Evolutionary conservation across 2,329 filamentous ascomycete species (phyloP), one percentile per base, ranked within the genome.

Genomic region (Fusarium marasasianum): DNA sequence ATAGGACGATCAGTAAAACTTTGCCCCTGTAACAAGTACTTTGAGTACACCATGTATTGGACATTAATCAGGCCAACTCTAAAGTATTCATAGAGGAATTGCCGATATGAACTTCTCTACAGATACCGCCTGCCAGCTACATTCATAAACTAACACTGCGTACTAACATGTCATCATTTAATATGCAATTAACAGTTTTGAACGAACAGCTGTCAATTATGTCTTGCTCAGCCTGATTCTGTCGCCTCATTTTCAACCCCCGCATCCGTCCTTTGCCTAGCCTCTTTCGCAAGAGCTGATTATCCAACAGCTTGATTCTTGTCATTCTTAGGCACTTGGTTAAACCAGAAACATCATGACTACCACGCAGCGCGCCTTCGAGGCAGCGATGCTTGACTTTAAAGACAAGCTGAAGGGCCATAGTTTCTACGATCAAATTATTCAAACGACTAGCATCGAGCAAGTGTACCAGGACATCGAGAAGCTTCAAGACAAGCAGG

Each of bases 291-390:
- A 35, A 7, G 0, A 14, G 0, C n/a, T 13, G 1, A 4, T 24
- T 5, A 35, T 20, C 8, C 0, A 0, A 15, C 8, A 26, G 1
- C 9, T 4, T 15, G 3, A 35, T 8, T 1, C 9, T 50, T 10
- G 12, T 20, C 1, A 14, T 26, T 8, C 6, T 37, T 12, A 5
- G 8, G 14, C n/a, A 18, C 0, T 13, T 26, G 8, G 0, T 6
- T 0, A 15, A 41, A 4, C 3, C 6, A 22, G 5, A 2, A 33
- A 18, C 5, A 31, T 9, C 3, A 51, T 53, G 44, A 8, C 26
- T 17, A 26, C 48, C 4, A 22, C 35, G 1, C 37, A 26, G 18
- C 31, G 10, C 7, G 63, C 63, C 2, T 67, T 67, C 1, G 38
- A 64, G 0, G 22, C n/a, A 1, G 59, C 64, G 4, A 63, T 56